Base-by-base conservation (phyloP, 2,329 filamentous ascomycete species). In the Fusarium brachygibbosum region DNA sequence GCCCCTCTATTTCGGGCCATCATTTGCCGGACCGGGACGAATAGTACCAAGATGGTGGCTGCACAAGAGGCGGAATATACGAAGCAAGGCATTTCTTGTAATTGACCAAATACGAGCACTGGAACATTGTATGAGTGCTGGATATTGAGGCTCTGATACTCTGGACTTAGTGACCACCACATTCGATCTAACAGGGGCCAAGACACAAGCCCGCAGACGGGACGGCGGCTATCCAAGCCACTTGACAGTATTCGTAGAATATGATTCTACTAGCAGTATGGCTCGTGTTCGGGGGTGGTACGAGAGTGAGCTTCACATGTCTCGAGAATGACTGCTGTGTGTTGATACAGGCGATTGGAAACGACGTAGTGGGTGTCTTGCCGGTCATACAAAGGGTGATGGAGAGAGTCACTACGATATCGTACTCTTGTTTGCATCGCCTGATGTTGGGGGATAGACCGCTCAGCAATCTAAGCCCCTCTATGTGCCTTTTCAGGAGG, bases 261-360 rank as follows among this genome's bases (percentile, higher is more conserved):
- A 32, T 19, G 29, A 35, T 60, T 29, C 19, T 17, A 40, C 38
- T 23, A 28, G 14, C 21, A 31, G 54, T 23, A 40, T 38, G 67
- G 49, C 63, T 68, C 67, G 66, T 68, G 67, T 69, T 65, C 25
- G 35, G 13, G 6, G 34, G 67, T 69, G 42, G 51, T 41, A 69
- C 67, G 42, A 60, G 38, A 62, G 35, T 31, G 29, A 46, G 37
- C 19, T 55, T 53, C 37, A 37, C 35, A 59, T 41, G 31, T 14
- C 19, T 46, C 52, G 41, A 31, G 25, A 49, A 66, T 58, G 29
- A 50, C 25, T 64, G 31, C 34, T 46, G 28, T 29, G 32, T 16
- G 25, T 57, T 60, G 65, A 53, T 48, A 44, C 23, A 69, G 31
- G n/a, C 12, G 46, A 44, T 35, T 46, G 17, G 23, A 9, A 50